phyloP scores from a whole-genome alignment of 1,284 basidiomycete genomes.

The Trichosporon sp. region DNA sequence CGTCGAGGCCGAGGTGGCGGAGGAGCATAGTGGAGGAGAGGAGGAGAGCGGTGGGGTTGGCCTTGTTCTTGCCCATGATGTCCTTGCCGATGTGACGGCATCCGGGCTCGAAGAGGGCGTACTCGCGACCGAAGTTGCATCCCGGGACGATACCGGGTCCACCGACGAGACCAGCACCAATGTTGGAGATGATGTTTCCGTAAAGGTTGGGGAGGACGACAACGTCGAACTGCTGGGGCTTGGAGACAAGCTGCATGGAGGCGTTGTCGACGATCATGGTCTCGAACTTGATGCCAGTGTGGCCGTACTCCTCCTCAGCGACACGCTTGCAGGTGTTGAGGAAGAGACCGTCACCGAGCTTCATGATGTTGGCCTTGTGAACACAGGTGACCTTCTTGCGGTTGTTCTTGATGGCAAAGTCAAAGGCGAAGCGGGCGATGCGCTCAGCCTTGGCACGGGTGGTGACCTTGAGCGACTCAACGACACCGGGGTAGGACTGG shows the following conservation, averaged over 20 bases:
- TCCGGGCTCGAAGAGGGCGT: slow-evolving; percentile 96
- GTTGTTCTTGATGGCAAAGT: slow-evolving; percentile 98
- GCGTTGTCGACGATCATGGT: slow-evolving; percentile 99
- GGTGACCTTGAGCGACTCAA: slow-evolving; percentile 96
- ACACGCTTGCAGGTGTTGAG: slow-evolving; percentile 95
- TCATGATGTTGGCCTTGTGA: slow-evolving; percentile 99
- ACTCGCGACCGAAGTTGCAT: slow-evolving; percentile 96
- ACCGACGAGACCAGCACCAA: slow-evolving; percentile 95
- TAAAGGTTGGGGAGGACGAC: slow-evolving; percentile 54
- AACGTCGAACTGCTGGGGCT: slow-evolving; percentile 69
- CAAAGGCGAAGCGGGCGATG: slow-evolving; percentile 95
- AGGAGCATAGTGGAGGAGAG: slow-evolving; percentile 98
- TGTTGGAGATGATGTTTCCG: slow-evolving; percentile 97
- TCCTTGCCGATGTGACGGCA: slow-evolving; percentile 98
- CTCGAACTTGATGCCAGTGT: slow-evolving; percentile 83
- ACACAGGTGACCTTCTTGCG: slow-evolving; percentile 99
- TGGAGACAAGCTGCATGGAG: slow-evolving; percentile 97
- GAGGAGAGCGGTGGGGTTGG: slow-evolving; percentile 98
- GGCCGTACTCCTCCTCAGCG: slow-evolving; percentile 86
- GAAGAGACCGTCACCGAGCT: slow-evolving; percentile 98
- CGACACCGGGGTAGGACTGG: slow-evolving; percentile 96
- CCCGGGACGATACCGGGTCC: slow-evolving; percentile 97
- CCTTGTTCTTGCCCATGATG: slow-evolving; percentile 94
- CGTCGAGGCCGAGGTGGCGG: slow-evolving; percentile 89
- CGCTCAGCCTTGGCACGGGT: slow-evolving; percentile 94